Conservation (phyloP, 139 green algal genomes). For the Chlorella sp. region DNA sequence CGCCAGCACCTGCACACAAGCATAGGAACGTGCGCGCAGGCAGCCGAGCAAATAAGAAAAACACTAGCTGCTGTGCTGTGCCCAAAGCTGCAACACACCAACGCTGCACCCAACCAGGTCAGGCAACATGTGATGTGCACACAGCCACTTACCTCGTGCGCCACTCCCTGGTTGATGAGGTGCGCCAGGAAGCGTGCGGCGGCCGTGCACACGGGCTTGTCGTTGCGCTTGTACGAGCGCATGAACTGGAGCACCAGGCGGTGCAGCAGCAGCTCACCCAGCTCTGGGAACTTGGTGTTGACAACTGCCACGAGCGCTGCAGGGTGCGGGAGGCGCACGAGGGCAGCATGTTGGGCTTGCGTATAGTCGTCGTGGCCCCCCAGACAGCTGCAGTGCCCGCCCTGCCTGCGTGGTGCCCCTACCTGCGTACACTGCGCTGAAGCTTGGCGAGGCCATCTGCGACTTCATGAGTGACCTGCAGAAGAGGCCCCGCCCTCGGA, state of each 20-base stretch:
- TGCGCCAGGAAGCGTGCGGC: slow-evolving; percentile 86
- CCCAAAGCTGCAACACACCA: too few relatives aligned
- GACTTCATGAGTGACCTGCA: slow-evolving; percentile 88
- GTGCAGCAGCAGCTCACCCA: slow-evolving; percentile 38
- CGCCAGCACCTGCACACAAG: slow-evolving; percentile 66
- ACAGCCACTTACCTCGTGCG: slow-evolving; percentile 6
- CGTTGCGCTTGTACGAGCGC: slow-evolving; percentile 89
- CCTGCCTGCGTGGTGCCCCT: too few relatives aligned
- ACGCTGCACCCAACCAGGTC: too few relatives aligned
- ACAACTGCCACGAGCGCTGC: slow-evolving; percentile 84
- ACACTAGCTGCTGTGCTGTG: too few relatives aligned
- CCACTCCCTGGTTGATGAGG: slow-evolving; percentile 84
- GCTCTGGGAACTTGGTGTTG: slow-evolving; percentile 96
- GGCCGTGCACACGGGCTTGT: slow-evolving; percentile 87
- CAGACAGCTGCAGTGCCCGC: too few relatives aligned
- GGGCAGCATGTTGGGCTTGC: too few relatives aligned
- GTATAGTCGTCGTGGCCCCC: too few relatives aligned
- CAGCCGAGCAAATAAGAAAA: too few relatives aligned
- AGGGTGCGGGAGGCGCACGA: too few relatives aligned
- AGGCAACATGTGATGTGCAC: neutral
- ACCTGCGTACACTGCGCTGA: slow-evolving; percentile 81
- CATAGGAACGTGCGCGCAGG: too few relatives aligned
- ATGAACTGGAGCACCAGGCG: slow-evolving; percentile 68
- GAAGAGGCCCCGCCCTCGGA: slow-evolving; percentile 84
- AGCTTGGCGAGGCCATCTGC: slow-evolving; percentile 84